These are phyloP conservation scores for Lathyrus oleraceus DNA, from an alignment of 306 rosid genomes.

Conservation along the genomic window DNA sequence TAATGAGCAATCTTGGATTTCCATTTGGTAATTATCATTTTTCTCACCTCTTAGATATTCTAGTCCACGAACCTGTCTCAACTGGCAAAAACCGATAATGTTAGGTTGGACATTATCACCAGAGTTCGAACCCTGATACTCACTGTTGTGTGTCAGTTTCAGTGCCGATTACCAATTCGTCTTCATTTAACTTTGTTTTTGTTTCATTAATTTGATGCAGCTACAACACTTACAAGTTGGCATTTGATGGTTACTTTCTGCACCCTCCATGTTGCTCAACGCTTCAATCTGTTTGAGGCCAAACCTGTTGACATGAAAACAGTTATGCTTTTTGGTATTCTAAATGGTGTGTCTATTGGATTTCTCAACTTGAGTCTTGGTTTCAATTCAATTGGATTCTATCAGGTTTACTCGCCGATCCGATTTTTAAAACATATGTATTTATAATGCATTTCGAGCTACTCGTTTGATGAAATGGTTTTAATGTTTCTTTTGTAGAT, in stretches of 20 bases:
- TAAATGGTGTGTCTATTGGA: conserved; percentile 93
- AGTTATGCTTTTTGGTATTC: conserved; percentile 79
- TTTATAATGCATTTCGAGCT: neutral
- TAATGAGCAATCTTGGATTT: conserved; percentile 99
- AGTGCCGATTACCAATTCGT: too few relatives aligned
- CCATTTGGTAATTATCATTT: conserved; percentile 65
- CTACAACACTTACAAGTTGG: conserved; percentile 98
- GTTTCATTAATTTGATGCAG: conserved; percentile 35
- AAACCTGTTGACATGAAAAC: conserved; percentile 84
- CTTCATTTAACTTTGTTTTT: neutral
- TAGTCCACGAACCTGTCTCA: too few relatives aligned
- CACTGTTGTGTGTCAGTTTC: too few relatives aligned
- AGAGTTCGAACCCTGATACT: too few relatives aligned
- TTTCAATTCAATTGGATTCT: conserved; percentile 94
- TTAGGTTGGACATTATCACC: too few relatives aligned
- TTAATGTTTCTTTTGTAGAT: conserved; percentile 54
- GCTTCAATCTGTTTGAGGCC: conserved; percentile 70
- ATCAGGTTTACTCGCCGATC: conserved; percentile 58
- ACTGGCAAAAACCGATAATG: too few relatives aligned
- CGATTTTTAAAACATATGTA: neutral
- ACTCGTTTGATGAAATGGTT: conserved; percentile 5
- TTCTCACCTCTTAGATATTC: neutral
- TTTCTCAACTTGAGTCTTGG: conserved; percentile 94
- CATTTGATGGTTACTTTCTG: conserved; percentile 94
- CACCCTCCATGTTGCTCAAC: conserved; percentile 88